phyloP scores from a whole-genome alignment of 2,329 filamentous ascomycete genomes.

The Stemphylium vesicarium region DNA sequence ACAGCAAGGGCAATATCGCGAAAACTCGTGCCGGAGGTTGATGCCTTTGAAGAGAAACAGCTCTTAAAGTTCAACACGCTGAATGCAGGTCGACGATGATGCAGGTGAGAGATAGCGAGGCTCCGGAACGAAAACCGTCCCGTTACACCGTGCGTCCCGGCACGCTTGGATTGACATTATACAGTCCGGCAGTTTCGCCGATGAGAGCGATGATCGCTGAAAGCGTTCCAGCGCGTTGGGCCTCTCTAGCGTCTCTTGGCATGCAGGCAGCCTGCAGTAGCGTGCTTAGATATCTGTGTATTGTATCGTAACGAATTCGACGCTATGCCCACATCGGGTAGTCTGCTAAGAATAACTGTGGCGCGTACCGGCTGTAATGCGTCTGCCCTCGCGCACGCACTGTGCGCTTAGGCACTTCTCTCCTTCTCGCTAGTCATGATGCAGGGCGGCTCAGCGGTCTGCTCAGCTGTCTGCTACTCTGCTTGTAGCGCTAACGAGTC shows the following conservation, averaged over 20 bases:
- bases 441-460: too few species aligned
- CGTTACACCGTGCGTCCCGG: background rate
- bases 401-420: too few species aligned
- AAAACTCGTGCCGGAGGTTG: background rate
- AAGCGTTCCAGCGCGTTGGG: too few species aligned
- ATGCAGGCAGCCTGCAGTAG: background rate
- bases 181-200: too few species aligned
- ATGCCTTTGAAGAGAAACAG: background rate
- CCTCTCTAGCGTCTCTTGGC: too few species aligned
- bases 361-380: too few species aligned
- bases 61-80: background rate
- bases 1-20: conserved; percentile 1
- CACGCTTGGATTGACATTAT: background rate
- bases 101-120: background rate
- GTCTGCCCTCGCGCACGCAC: too few species aligned
- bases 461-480: too few species aligned
- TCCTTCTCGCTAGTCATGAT: too few species aligned
- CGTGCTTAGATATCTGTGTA: background rate
- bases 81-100: background rate
- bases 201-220: too few species aligned
- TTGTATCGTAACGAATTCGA: background rate
- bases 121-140: background rate
- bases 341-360: too few species aligned
- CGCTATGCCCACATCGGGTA: background rate
- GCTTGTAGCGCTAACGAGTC: too few species aligned